These are phyloP conservation scores for Ochetophila trinervis DNA, from an alignment of 306 rosid genomes.

Conservation along the genomic window DNA sequence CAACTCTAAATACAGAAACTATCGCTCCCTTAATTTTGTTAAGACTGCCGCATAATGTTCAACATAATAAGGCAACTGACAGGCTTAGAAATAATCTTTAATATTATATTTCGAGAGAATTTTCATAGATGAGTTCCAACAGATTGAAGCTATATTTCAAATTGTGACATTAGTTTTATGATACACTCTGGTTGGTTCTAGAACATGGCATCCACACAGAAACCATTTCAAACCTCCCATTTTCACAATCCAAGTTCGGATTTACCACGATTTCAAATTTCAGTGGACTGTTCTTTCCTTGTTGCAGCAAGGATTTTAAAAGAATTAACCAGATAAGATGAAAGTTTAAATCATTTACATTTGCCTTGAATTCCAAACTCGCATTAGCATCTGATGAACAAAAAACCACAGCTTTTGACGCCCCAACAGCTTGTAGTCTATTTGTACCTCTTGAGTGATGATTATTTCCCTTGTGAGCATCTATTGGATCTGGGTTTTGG, in stretches of 20 bases:
- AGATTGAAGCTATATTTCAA: too few relatives aligned
- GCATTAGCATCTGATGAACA: constrained; percentile 19
- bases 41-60: too few relatives aligned
- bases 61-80: too few relatives aligned
- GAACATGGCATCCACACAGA: constrained; percentile 55
- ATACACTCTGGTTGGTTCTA: constrained; percentile 9
- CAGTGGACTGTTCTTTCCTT: constrained; percentile 63
- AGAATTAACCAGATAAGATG: constrained; percentile 61
- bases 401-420: constrained; percentile 25
- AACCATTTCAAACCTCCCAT: constrained; percentile 74
- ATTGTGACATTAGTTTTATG: too few relatives aligned
- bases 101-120: too few relatives aligned
- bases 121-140: too few relatives aligned
- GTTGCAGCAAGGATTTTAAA: constrained; percentile 58
- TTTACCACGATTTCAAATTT: constrained; percentile 56
- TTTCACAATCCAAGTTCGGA: constrained; percentile 43
- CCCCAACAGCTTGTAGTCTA: constrained; percentile 18
- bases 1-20: too few relatives aligned
- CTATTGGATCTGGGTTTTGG: constrained; percentile 12
- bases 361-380: constrained; percentile 27
- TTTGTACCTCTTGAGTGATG: background rate
- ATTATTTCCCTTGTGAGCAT: constrained; percentile 16
- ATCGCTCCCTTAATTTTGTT: too few relatives aligned
- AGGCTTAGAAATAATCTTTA: too few relatives aligned
- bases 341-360: constrained; percentile 28